These are phyloP conservation scores for Chamaecyparis obtusa DNA, from an alignment of 75 land plant genomes.

Conservation along the genomic window DNA sequence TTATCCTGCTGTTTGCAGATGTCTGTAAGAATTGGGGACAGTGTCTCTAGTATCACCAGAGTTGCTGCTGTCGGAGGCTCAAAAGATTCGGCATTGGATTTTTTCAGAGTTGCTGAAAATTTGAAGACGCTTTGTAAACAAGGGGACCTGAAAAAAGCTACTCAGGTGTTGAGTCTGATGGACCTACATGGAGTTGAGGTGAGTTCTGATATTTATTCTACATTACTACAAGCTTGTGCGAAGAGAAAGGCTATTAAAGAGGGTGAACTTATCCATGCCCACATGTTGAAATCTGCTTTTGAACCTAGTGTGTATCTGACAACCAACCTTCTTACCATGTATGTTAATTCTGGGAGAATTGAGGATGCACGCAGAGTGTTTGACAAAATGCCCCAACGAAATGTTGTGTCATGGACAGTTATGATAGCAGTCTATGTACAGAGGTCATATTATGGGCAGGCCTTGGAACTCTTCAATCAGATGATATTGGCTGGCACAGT, in stretches of 20 bases:
- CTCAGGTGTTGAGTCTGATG: not conserved
- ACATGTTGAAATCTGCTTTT: conserved; percentile 34
- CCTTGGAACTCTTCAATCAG: conserved; percentile 37
- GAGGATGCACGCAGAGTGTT: conserved; percentile 58
- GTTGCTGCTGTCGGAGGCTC: not conserved
- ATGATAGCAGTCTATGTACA: conserved; percentile 65
- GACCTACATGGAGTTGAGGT: conserved; percentile 8
- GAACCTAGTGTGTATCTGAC: conserved; percentile 40
- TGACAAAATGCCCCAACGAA: conserved; percentile 29
- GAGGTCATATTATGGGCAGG: conserved; percentile 41
- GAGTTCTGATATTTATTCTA: not conserved
- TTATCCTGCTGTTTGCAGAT: not conserved
- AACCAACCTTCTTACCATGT: conserved; percentile 69
- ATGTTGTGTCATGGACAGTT: conserved; percentile 62
- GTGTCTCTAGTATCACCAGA: not conserved
- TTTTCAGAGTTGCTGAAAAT: not conserved
- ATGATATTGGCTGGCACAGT: conserved; percentile 45
- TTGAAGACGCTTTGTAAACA: not conserved
- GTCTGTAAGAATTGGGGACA: not conserved
- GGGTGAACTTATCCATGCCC: conserved; percentile 58
- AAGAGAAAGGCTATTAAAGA: not conserved
- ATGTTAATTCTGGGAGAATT: conserved; percentile 50
- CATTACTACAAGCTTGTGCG: conserved; percentile 1
- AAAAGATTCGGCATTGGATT: not conserved
- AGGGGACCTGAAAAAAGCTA: not conserved